phyloP scores from a whole-genome alignment of 192 early-diverging fungal species.

The Coemansia sp. region DNA sequence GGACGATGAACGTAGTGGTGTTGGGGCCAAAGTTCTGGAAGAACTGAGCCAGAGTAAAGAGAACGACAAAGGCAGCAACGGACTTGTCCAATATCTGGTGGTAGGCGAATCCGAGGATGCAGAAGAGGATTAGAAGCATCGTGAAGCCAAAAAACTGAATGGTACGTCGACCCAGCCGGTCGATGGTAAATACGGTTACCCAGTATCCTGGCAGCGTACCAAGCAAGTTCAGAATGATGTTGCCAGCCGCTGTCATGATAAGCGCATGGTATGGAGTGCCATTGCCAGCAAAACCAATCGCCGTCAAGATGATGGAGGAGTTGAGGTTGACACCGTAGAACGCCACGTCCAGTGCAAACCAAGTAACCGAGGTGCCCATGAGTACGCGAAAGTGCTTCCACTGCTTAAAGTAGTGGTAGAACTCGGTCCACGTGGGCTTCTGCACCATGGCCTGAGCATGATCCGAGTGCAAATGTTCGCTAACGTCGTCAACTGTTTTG shows the following conservation, averaged over 20 bases:
- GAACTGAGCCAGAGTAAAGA: constrained; percentile 64
- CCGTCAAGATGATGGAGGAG: constrained; percentile 66
- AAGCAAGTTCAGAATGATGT: constrained; percentile 80
- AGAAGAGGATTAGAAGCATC: constrained; percentile 75
- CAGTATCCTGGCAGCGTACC: constrained; percentile 93
- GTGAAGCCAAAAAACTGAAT: constrained; percentile 89
- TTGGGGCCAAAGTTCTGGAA: constrained; percentile 98
- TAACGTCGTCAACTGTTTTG: constrained; percentile 23
- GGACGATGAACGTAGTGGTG: constrained; percentile 79
- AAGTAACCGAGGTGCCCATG: constrained; percentile 66
- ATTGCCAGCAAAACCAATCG: constrained; percentile 60
- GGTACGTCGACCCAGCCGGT: constrained; percentile 79
- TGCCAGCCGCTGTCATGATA: constrained; percentile 76
- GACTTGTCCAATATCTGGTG: constrained; percentile 59
- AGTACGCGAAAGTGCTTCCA: constrained; percentile 80
- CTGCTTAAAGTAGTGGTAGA: constrained; percentile 67
- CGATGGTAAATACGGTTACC: constrained; percentile 86
- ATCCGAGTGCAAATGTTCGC: constrained; percentile 46
- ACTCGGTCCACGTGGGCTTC: constrained; percentile 56
- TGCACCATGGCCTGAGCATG: constrained; percentile 19
- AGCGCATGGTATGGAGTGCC: constrained; percentile 48
- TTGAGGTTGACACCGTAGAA: constrained; percentile 80
- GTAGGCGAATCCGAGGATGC: constrained; percentile 71
- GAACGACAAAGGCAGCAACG: constrained; percentile 57
- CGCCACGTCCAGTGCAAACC: constrained; percentile 75